Base-by-base conservation (phyloP, 371 early-diverging fungal species). In the Apophysomyces variabilis region DNA sequence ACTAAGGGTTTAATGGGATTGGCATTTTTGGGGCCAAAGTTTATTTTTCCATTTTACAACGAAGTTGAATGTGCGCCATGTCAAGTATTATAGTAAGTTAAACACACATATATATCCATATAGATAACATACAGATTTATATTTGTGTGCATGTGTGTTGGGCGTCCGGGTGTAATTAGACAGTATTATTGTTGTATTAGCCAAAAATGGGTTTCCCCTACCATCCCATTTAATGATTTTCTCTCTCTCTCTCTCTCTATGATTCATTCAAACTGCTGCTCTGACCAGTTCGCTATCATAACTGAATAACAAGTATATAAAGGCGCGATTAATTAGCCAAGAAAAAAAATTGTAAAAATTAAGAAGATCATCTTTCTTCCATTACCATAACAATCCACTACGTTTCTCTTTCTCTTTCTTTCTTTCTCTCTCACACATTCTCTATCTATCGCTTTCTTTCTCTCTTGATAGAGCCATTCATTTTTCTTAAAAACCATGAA, bases 401-500 rank as follows among this genome's bases (percentile, higher is more conserved):
- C 32, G 47, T 16, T 21, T 46, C 38, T 6, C 37, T 32, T 9
- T 9, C 12, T 62, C 16, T 62, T 62, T 38, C 26, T 35, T 18
- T 18, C 47, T 12, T 5, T 11, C 21, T 36, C 32, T 38, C 32
- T 0, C 32, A 57, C n/a, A 37, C 26, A 13, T 47, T 60, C 14
- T 38, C 38, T n/a, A 3, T 37, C 58, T 35, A 9, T 59, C 18
- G 1, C 2, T 32, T 41, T 8, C 26, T 18, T 21, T 18, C 37
- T 57, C 39, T 41, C 36, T 60, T 26, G 38, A 65, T 26, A 26
- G 32, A 2, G 32, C 32, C 32, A 26, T 26, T 26, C 32, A 26
- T 26, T 26, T 3, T 26, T 26, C 32, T 26, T 26, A 3, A 26
- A 26, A 26, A 26, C 13, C 57, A 75, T 79, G 79, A 76, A 79